Percentiles rank a stretch among this genome's conserved stretches.
phyloP scores from a whole-genome alignment of 768 basidiomycete species.

The Pulveroboletus sp. region DNA sequence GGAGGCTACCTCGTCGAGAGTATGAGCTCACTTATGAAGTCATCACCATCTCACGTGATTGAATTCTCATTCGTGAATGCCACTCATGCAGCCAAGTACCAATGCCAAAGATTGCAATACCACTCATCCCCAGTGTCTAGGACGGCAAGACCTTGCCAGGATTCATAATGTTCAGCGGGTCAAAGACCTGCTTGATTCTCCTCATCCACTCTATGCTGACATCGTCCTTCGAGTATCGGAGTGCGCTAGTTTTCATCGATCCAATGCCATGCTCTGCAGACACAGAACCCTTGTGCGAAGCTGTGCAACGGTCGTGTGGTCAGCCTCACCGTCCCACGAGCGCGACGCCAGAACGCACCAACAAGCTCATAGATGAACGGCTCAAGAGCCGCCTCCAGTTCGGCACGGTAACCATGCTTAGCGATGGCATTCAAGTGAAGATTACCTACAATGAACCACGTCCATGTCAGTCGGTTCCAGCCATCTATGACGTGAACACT shows the following conservation, averaged over 20 bases:
- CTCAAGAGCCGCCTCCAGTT: conserved; percentile 84
- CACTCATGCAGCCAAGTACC: too few relatives aligned
- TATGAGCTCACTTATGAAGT: conserved; percentile 8
- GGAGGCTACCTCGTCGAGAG: conserved; percentile 8
- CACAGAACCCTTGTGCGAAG: conserved; percentile 79
- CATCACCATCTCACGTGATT: background rate
- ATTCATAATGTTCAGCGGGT: conserved; percentile 90
- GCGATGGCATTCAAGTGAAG: conserved; percentile 91
- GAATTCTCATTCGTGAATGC: too few relatives aligned
- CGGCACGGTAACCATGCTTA: conserved; percentile 63
- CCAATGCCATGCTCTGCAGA: conserved; percentile 98
- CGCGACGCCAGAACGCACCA: conserved; percentile 39
- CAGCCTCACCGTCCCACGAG: background rate
- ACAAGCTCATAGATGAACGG: conserved; percentile 94
- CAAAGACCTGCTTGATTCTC: conserved; percentile 83
- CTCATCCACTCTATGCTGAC: conserved; percentile 86
- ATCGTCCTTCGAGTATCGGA: conserved; percentile 79
- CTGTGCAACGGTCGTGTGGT: conserved; percentile 33
- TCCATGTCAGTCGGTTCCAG: conserved; percentile 1
- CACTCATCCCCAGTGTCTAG: background rate
- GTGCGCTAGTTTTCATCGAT: conserved; percentile 88
- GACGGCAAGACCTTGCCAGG: conserved; percentile 71
- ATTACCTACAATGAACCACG: conserved; percentile 54
- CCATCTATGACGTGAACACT: conserved; percentile 23
- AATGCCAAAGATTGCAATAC: too few relatives aligned